Evolutionary conservation across 495 filamentous ascomycete species (phyloP), one percentile per base, ranked within the genome.

Genomic region (Xeromyces bisporus): DNA sequence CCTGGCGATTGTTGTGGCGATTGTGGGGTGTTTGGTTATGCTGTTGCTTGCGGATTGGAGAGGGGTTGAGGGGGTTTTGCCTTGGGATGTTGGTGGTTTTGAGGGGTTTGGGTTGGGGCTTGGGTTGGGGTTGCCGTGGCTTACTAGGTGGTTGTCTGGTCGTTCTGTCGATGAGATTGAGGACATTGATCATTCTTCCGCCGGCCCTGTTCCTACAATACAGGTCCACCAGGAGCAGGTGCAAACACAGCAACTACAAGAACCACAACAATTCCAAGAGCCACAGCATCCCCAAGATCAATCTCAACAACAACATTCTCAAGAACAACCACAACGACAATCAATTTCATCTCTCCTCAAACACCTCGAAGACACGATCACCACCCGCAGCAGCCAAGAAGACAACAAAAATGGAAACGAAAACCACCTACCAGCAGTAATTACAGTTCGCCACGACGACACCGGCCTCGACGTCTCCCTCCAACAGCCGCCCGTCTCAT

Each of bases 31-130:
- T 15, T 49, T 83, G 28, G 40, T 81, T 14, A 55, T 75, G 1
- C 82, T 86, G 42, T 56, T 63, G 28, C 61, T 77, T 41, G 50
- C 75, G 7, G 81, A 86, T 42, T 64, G 80, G 36, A 61, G 72
- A 34, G 77, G 75, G 25, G 56, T 62, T 10, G 55, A 60, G 7
- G 50, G 70, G 21, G 41, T 81, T 13, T 66, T 71, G 15, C 58
- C 60, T 3, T 50, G 56, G 11, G 51, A 60, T 9, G n/a, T n/a
- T n/a, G n/a, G n/a, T n/a, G n/a, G n/a, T n/a, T n/a, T n/a, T n/a
- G n/a, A n/a, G n/a, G n/a, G n/a, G n/a, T n/a, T n/a, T n/a, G n/a
- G n/a, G n/a, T n/a, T n/a, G n/a, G n/a, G n/a, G n/a, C n/a, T n/a
- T n/a, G n/a, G n/a, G n/a, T n/a, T n/a, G n/a, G n/a, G n/a, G n/a